Conservation (phyloP, 192 early-diverging fungal genomes). For the Entomortierella lignicola region DNA sequence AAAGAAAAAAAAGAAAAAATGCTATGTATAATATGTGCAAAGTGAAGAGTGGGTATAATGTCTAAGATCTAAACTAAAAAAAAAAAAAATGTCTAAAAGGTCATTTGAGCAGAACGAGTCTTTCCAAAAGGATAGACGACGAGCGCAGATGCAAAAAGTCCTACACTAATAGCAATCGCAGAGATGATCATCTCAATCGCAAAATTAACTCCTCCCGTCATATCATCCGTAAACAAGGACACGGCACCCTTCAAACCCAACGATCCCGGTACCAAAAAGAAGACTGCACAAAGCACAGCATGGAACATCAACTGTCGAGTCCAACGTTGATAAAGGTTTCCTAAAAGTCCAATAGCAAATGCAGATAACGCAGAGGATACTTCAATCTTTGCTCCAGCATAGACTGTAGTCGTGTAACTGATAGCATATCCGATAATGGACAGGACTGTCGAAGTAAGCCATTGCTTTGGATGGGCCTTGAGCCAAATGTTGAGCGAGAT, state of each 20-base stretch:
- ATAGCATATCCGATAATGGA: constrained; percentile 76
- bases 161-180: constrained; percentile 76
- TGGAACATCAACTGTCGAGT: constrained; percentile 80
- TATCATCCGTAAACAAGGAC: constrained; percentile 52
- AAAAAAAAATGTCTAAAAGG: constrained; percentile 34
- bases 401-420: constrained; percentile 64
- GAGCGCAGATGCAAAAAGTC: constrained; percentile 74
- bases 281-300: constrained; percentile 83
- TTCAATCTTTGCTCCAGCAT: constrained; percentile 64
- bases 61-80: neutral
- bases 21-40: too few relatives aligned
- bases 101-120: constrained; percentile 60
- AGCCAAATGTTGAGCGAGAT: constrained; percentile 61
- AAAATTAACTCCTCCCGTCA: constrained; percentile 32
- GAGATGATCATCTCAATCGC: constrained; percentile 56
- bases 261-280: constrained; percentile 82
- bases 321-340: constrained; percentile 82
- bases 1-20: too few relatives aligned
- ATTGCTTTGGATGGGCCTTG: constrained; percentile 69
- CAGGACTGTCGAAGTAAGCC: constrained; percentile 78
- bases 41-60: neutral
- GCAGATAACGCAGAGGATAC: constrained; percentile 59
- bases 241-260: constrained; percentile 72
- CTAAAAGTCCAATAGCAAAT: constrained; percentile 83
- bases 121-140: constrained; percentile 66